Evolutionary conservation across 2,329 filamentous ascomycete species (phyloP), one percentile per base, ranked within the genome.

Genomic region (Colletotrichum sp.): DNA sequence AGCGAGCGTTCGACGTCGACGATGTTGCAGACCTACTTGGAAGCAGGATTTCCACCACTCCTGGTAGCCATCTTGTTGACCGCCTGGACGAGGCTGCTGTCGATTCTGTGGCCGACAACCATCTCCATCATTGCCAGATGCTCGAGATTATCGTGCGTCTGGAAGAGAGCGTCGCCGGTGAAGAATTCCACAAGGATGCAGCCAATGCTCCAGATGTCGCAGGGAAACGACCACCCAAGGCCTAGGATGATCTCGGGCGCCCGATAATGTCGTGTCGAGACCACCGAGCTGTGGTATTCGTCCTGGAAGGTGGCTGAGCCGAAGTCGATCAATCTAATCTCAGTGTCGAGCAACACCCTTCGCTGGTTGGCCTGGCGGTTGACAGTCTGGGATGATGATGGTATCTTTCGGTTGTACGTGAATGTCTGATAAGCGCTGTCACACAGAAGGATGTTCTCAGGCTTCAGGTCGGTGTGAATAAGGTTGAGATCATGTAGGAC

Each of bases 401-500:
- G 93, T 72, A 94, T 94, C 80, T 91, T 90, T 77, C 92, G 88
- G 81, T 93, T 93, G 81, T 94, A 94, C 3, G 92, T 94, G 79
- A 94, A 94, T 2, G 92, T 93, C 81, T 94, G 92, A 78, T 93
- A 94, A 4, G 88, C 85, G 79, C 89, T 92, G 77, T 93, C 89
- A 78, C 91, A 92, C 13, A 94, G 87, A 32, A 94, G 87, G 77
- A 94, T 94, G 79, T 94, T 94, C 81, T 94, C 92, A 0, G 92
- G 92, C 81, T 94, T 94, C 64, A 94, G 84, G 82, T 94, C 92
- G 12, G 97, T 99, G 83, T 99, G 97, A 77, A 99, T 98, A 78
- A 99, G 91, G 83, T 99, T 98, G 21, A 99, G 91, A 85, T 99
- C 97, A 83, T 99, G 97, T 26, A 99, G 89, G 85, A 99, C 95